Conservation (phyloP, 2,329 filamentous ascomycete species). For the Nothomitra cinnamomea region DNA sequence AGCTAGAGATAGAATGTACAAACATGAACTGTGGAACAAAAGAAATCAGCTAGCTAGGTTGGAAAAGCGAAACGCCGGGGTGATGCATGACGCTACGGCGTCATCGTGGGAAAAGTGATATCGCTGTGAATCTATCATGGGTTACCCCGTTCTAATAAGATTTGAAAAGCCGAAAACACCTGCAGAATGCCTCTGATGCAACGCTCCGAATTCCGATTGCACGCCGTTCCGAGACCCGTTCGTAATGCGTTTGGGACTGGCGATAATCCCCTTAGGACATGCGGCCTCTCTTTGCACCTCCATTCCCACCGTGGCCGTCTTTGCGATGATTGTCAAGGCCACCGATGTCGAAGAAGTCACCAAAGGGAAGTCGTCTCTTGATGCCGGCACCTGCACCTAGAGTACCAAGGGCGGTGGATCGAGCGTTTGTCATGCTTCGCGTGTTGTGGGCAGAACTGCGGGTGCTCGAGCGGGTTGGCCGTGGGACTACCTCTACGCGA, state of each 20-base stretch:
- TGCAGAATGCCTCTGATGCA: background rate
- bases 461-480: constrained; percentile 21
- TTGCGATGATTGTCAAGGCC: constrained; percentile 23
- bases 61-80: background rate
- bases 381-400: constrained; percentile 24
- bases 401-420: constrained; percentile 19
- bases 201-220: background rate
- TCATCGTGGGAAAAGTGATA: background rate
- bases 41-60: no score
- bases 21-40: no score
- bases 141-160: background rate
- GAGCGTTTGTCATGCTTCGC: constrained; percentile 14
- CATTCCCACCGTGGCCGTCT: constrained; percentile 24
- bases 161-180: background rate
- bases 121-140: background rate
- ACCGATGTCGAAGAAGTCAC: constrained; percentile 32
- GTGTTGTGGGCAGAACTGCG: constrained; percentile 20
- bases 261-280: constrained; percentile 12
- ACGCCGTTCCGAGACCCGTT: background rate
- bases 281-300: constrained; percentile 30
- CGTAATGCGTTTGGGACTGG: no score
- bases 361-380: constrained; percentile 29
- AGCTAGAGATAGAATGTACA: no score
- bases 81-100: background rate
- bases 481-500: constrained; percentile 26